A percentile compares a stretch with the other conserved stretches of the same genome.
Conservation (phyloP, 2,329 filamentous ascomycete species). For the Pseudogymnoascus sp. region DNA sequence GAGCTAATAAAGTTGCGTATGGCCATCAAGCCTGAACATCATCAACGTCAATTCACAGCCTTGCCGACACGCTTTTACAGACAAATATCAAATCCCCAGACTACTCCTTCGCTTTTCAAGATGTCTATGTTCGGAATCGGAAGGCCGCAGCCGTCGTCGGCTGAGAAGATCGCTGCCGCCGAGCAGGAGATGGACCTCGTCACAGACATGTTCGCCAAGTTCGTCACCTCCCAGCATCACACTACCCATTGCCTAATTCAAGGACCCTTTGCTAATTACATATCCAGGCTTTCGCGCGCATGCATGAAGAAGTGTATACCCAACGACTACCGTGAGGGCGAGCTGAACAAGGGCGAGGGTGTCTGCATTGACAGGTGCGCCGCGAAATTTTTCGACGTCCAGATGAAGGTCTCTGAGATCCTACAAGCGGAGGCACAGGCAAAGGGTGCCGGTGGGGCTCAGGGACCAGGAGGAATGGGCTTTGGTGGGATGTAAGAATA, state of each 20-base stretch:
- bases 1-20: conserved; percentile 6
- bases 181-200: conserved; percentile 98
- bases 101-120: conserved; percentile 21
- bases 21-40: conserved; percentile 9
- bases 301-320: conserved; percentile 95
- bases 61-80: background rate
- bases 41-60: conserved; percentile 5
- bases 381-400: conserved; percentile 97
- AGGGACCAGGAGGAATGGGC: conserved; percentile 34
- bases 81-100: background rate
- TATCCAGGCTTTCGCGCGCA: conserved; percentile 67
- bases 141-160: conserved; percentile 79
- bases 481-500: conserved; percentile 36
- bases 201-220: conserved; percentile 98
- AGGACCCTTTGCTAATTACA: conserved; percentile 9
- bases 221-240: conserved; percentile 26
- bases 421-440: conserved; percentile 80
- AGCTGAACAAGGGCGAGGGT: conserved; percentile 97
- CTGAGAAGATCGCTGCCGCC: conserved; percentile 93
- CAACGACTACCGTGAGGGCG: conserved; percentile 83
- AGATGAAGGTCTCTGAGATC: conserved; percentile 94
- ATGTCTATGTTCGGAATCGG: conserved; percentile 70
- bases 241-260: conserved; percentile 8
- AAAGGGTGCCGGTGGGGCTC: conserved; percentile 48
- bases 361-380: conserved; percentile 98